phyloP scores from a whole-genome alignment of 306 rosid genomes.

The Calophaca sinica region DNA sequence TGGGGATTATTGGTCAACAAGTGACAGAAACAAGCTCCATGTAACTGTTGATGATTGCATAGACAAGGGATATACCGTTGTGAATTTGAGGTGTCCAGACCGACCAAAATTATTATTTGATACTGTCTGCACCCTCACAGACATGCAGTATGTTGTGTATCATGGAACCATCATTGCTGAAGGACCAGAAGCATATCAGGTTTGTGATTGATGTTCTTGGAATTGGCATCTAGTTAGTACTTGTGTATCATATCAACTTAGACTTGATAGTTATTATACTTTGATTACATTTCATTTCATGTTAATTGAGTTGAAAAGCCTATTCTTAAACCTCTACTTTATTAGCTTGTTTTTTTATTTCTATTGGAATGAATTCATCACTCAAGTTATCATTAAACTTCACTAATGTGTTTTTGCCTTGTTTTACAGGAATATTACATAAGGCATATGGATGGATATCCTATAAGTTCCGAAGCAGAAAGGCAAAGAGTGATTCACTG shows the following conservation, averaged over 20 bases:
- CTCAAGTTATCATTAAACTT: constrained; percentile 19
- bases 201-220: constrained; percentile 42
- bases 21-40: constrained; percentile 64
- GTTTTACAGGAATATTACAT: constrained; percentile 79
- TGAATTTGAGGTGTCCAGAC: constrained; percentile 90
- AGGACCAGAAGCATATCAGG: constrained; percentile 98
- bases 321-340: constrained; percentile 21
- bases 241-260: constrained; percentile 10
- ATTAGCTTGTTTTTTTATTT: not conserved
- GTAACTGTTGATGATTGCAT: constrained; percentile 77
- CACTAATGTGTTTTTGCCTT: constrained; percentile 9
- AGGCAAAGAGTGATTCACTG: constrained; percentile 93
- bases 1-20: constrained; percentile 55
- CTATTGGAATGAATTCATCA: constrained; percentile 13
- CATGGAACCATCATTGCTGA: constrained; percentile 91
- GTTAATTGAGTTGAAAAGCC: constrained; percentile 37
- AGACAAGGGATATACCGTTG: constrained; percentile 94
- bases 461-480: constrained; percentile 90
- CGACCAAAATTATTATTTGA: constrained; percentile 89
- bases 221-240: constrained; percentile 17
- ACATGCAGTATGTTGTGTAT: constrained; percentile 95
- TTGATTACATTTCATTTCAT: constrained; percentile 19
- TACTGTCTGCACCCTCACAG: constrained; percentile 88
- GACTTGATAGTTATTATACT: constrained; percentile 7
- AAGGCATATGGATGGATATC: constrained; percentile 87